Evolutionary conservation across 139 green algal species (phyloP).

Genomic region (Coccomyxa sp.): DNA sequence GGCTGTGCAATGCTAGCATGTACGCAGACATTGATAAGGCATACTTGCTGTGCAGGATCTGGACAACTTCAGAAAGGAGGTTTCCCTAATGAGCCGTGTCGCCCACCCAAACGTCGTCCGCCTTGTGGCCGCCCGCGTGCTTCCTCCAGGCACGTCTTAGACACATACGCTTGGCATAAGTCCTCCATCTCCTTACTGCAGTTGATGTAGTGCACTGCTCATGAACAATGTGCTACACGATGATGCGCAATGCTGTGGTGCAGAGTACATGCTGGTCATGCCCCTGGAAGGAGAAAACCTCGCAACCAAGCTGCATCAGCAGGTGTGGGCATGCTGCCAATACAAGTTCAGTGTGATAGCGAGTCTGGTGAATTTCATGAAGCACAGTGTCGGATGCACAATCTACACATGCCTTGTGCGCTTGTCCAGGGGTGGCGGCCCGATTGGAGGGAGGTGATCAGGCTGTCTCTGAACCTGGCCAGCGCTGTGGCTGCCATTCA

Average conservation of each 20-base stretch:
- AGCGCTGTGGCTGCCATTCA: slow-evolving; percentile 47
- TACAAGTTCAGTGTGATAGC: background rate
- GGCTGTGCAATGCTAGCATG: background rate
- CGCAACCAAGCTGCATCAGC: slow-evolving; percentile 43
- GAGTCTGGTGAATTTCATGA: background rate
- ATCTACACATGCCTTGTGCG: too few relatives aligned
- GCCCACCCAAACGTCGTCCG: slow-evolving; percentile 33
- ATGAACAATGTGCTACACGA: background rate
- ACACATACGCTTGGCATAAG: background rate
- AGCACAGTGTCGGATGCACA: background rate
- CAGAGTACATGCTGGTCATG: slow-evolving; percentile 59
- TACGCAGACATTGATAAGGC: background rate
- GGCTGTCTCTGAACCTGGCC: slow-evolving; percentile 45
- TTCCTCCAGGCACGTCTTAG: slow-evolving; percentile 51
- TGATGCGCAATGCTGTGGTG: background rate
- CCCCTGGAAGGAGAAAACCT: slow-evolving; percentile 47
- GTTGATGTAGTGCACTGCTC: too few relatives aligned
- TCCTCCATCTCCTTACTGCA: too few relatives aligned
- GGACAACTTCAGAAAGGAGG: slow-evolving; percentile 61
- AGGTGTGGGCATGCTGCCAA: background rate
- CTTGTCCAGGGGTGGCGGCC: slow-evolving; percentile 49
- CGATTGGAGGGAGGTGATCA: slow-evolving; percentile 22
- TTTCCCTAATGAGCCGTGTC: slow-evolving; percentile 51
- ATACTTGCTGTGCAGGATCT: slow-evolving; percentile 42
- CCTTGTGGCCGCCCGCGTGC: slow-evolving; percentile 49